phyloP scores from a whole-genome alignment of 306 rosid genomes.

The Biancaea sappan region DNA sequence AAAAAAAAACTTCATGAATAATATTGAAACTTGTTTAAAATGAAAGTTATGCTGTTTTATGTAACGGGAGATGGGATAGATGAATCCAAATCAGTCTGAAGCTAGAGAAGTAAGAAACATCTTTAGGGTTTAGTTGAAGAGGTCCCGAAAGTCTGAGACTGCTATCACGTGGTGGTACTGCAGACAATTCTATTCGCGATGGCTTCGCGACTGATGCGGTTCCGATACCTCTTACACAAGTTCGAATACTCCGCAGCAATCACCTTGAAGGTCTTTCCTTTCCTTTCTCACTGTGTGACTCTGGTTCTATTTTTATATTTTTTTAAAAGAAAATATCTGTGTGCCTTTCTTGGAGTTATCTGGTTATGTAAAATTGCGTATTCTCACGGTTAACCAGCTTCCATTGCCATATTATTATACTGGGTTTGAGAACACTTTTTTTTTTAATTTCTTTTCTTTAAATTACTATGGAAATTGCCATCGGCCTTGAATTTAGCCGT shows the following conservation, averaged over 20 bases:
- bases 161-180: neutral
- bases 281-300: neutral
- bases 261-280: conserved; percentile 61
- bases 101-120: too few species aligned
- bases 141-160: neutral
- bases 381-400: neutral
- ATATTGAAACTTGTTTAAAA: too few species aligned
- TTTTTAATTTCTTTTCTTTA: neutral
- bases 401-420: neutral
- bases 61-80: too few species aligned
- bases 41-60: too few species aligned
- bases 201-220: conserved; percentile 64
- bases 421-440: neutral
- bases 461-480: neutral
- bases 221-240: conserved; percentile 59
- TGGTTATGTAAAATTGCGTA: neutral
- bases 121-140: conserved; percentile 3
- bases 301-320: neutral
- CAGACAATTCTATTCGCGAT: conserved; percentile 34
- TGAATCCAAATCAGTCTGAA: too few species aligned
- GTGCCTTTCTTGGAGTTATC: neutral
- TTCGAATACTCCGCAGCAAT: conserved; percentile 56
- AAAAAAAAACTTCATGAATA: too few species aligned
- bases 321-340: conserved; percentile 25
- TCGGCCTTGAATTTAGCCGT: neutral